phyloP scores from a whole-genome alignment of 2,329 filamentous ascomycete genomes.

The Cladophialophora psammophila region DNA sequence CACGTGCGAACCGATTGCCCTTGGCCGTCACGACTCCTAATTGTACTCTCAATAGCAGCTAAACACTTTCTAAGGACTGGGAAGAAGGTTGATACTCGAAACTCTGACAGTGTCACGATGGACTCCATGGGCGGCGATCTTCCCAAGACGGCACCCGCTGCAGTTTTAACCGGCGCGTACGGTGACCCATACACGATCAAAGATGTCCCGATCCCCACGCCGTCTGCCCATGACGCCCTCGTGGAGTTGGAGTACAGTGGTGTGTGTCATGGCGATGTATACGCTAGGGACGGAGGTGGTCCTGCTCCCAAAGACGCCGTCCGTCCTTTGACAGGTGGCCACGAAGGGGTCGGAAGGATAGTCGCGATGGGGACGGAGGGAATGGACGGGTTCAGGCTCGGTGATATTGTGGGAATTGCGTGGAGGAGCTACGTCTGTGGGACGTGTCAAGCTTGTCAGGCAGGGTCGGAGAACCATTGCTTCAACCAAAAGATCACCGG shows the following conservation, averaged over 20 bases:
- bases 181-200: constrained; percentile 16
- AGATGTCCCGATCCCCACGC: constrained; percentile 3
- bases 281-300: constrained; percentile 23
- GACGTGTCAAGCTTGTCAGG: constrained; percentile 18
- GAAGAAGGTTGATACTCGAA: neutral
- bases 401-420: constrained; percentile 17
- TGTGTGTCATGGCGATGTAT: constrained; percentile 27
- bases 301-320: constrained; percentile 19
- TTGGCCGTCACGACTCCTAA: no score
- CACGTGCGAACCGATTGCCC: no score
- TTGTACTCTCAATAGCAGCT: no score
- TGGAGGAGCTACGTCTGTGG: constrained; percentile 21
- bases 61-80: neutral
- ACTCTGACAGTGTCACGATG: neutral
- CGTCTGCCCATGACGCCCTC: constrained; percentile 7
- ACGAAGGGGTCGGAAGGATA: constrained; percentile 20
- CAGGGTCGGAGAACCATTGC: constrained; percentile 21
- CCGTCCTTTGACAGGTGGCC: constrained; percentile 18
- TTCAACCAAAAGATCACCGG: constrained; percentile 20
- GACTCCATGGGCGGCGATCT: neutral
- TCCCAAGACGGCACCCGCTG: neutral
- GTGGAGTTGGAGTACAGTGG: constrained; percentile 23
- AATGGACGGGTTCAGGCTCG: constrained; percentile 8
- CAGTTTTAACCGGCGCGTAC: constrained; percentile 17
- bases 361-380: constrained; percentile 14